Conservation (phyloP, 139 green algal species). For the Volvox africanus region DNA sequence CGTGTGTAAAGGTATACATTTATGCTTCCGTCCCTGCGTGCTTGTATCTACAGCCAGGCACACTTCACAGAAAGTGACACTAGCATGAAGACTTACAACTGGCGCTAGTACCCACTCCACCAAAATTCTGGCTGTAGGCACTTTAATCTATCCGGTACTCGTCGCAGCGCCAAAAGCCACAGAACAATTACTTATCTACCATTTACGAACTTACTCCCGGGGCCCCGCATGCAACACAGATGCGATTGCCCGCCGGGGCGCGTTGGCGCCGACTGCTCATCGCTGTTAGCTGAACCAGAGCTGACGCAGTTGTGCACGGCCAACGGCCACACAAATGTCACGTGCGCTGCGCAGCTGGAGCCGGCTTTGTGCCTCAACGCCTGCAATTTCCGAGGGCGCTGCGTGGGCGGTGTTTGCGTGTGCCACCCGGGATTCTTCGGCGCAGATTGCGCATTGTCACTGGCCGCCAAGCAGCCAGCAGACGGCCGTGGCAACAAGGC, state of each 20-base stretch:
- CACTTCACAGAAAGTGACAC: too few species aligned
- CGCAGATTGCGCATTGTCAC: constrained; percentile 52
- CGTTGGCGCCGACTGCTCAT: constrained; percentile 36
- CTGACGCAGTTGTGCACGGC: neutral
- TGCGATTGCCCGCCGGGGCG: constrained; percentile 54
- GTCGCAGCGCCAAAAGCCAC: too few species aligned
- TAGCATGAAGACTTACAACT: too few species aligned
- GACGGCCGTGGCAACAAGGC: neutral
- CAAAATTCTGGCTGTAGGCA: too few species aligned
- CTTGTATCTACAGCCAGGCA: too few species aligned
- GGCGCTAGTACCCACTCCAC: too few species aligned
- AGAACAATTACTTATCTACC: too few species aligned
- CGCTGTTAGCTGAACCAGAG: neutral
- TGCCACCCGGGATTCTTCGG: constrained; percentile 53
- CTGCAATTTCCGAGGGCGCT: constrained; percentile 49
- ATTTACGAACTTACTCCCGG: too few species aligned
- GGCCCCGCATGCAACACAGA: constrained; percentile 7
- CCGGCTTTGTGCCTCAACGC: constrained; percentile 49
- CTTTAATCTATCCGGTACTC: too few species aligned
- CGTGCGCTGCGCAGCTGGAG: constrained; percentile 21
- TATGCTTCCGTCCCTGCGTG: too few species aligned
- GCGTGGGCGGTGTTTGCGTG: constrained; percentile 49
- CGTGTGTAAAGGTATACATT: too few species aligned
- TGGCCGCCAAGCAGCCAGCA: neutral
- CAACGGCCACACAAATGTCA: constrained; percentile 14